Conservation (phyloP, 768 basidiomycete genomes). For the Brasilioporus rufonigricans region DNA sequence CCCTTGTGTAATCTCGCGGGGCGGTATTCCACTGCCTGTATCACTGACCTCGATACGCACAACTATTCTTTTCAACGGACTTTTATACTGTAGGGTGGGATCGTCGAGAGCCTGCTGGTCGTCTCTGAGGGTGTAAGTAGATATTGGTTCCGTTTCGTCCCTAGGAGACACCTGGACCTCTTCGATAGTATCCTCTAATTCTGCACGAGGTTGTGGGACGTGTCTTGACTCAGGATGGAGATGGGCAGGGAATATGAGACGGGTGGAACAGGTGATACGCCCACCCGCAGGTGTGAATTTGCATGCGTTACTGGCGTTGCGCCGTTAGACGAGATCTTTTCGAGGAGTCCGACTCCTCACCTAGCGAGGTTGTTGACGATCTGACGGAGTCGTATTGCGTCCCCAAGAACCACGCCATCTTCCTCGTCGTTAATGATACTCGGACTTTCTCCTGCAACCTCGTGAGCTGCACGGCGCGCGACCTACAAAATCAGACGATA, state of each 20-base stretch:
- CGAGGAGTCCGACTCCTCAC: conserved; percentile 26
- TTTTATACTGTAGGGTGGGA: background rate
- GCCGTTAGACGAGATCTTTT: background rate
- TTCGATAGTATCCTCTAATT: conserved; percentile 19
- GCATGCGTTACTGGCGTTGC: conserved; percentile 59
- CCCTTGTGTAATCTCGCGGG: conserved; percentile 65
- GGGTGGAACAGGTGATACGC: conserved; percentile 63
- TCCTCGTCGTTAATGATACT: conserved; percentile 28
- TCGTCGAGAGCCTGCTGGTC: background rate
- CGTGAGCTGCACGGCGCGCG: conserved; percentile 57
- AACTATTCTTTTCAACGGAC: conserved; percentile 57
- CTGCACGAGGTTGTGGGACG: background rate
- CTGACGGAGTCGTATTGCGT: conserved; percentile 79
- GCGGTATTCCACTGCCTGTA: conserved; percentile 64
- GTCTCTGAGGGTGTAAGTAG: background rate
- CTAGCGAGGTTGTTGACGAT: conserved; percentile 84
- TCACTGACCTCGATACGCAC: conserved; percentile 85
- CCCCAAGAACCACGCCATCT: conserved; percentile 75
- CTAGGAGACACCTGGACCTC: conserved; percentile 27
- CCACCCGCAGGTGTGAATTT: conserved; percentile 77
- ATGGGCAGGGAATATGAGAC: conserved; percentile 42
- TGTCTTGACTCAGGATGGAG: conserved; percentile 12
- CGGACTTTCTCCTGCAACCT: conserved; percentile 52
- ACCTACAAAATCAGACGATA: conserved; percentile 37
- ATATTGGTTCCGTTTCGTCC: conserved; percentile 33